Evolutionary conservation across 2,329 filamentous ascomycete species (phyloP), one percentile per base, ranked within the genome.

Genomic region (Fusarium guadeloupense): DNA sequence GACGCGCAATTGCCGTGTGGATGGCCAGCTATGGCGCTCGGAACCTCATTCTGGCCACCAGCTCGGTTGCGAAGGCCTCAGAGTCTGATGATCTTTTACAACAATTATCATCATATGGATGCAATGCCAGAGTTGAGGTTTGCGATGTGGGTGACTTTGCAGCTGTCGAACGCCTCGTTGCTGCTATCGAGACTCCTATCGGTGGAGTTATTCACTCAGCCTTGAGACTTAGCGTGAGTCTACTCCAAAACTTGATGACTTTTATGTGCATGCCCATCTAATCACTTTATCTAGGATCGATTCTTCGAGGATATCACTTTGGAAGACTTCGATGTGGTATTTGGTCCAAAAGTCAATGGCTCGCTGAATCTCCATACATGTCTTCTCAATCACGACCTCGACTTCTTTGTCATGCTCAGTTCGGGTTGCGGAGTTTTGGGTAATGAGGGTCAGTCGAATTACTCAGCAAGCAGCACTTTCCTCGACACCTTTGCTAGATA

Each of bases 361-460:
- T 54, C 64, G 4, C 16, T 68, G 44, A 68, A 68, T 16, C 59
- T 68, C 5, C 65, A 68, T 9, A 55, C 39, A 1, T 46, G 12
- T 9, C 65, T 68, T 2, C 59, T 66, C 10, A 37, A 39, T 5
- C 65, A 68, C 4, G 39, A 68, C 9, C 65, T 68, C 1, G 64
- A 67, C 30, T 67, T 67, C 44, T 67, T 67, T 6, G 61, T 67
- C 53, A 67, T 67, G 64, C 64, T 67, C 20, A 67, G 64, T 42
- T 67, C 64, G 9, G 64, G 64, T 5, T 67, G 64, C 16, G 64
- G 64, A 13, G 52, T 67, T 9, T 35, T 67, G 10, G 64, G 64
- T 9, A 67, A 67, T 4, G 64, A 67, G 20, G 64, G 64, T 3
- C 64, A 67, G 17, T 67, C 64, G 0, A 67, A 67, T 13, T 67